These are phyloP conservation scores for Claviceps fusiformis DNA, from an alignment of 2,329 filamentous ascomycete species.

Conservation along the genomic window DNA sequence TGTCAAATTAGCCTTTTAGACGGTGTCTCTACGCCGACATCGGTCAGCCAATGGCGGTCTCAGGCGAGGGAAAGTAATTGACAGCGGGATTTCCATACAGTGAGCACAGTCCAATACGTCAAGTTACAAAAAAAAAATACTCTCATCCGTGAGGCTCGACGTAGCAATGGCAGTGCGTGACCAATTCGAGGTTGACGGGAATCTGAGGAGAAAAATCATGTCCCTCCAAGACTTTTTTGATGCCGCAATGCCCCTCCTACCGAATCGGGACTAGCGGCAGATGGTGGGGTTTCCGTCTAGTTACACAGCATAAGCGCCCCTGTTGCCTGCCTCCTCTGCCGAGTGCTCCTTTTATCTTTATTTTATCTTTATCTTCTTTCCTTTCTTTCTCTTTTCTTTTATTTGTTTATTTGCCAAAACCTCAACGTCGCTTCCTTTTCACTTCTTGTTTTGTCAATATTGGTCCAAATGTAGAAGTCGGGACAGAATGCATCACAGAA, in stretches of 20 bases:
- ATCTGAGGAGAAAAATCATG: slow-evolving; percentile 9
- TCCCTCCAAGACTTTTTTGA: slow-evolving; percentile 8
- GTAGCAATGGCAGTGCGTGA: neutral
- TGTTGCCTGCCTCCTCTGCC: no score
- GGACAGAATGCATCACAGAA: no score
- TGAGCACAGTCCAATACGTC: neutral
- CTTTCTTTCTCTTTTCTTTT: no score
- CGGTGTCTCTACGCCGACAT: neutral
- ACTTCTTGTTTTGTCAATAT: no score
- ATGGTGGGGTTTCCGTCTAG: neutral
- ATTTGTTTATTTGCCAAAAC: no score
- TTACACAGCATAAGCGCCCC: neutral
- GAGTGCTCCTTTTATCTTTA: neutral
- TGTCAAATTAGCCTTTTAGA: neutral
- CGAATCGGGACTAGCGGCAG: slow-evolving; percentile 14
- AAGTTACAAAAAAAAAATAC: neutral
- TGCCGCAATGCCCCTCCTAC: slow-evolving; percentile 18
- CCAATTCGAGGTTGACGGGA: neutral
- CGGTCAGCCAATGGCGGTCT: neutral
- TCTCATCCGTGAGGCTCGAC: slow-evolving; percentile 4
- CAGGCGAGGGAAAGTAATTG: neutral
- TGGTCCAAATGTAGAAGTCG: no score
- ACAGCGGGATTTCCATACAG: neutral
- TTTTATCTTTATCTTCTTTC: neutral
- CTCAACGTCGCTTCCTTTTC: no score